Base-by-base conservation (phyloP, 208 protist genomes). In the Trypanosoma brucei region DNA sequence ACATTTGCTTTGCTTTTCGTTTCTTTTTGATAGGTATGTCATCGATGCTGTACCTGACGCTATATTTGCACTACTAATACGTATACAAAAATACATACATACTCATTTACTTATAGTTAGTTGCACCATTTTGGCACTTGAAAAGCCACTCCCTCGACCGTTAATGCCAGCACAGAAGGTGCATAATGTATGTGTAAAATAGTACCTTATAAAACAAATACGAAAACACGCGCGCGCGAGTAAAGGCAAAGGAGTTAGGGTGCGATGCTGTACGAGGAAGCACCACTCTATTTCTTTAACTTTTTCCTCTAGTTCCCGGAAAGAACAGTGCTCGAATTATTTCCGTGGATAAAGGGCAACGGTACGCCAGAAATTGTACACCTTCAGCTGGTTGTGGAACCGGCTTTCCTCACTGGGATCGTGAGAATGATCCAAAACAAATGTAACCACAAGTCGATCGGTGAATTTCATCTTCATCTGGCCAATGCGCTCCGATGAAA, bases 381-480 rank as follows among this genome's bases (percentile, higher is more conserved):
- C 1, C 65, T 77, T 65, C n/a, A 90, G 63, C 13, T 66, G 39
- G 3, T 8, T 0, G 68, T 90, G 78, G 34, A 86, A 60, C 11
- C 48, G 54, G 44, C 63, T 39, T 71, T 75, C 67, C 11, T 62
- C 61, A 5, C 45, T 45, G 13, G 55, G 45, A 65, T 72, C 59
- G n/a, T 65, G 62, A 45, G 59, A 71, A 37, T 65, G 45, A 52
- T 45, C 53, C 45, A 62, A 44, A 2, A 55, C 33, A 33, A 69
- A 69, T 35, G 55, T 62, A 14, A 44, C 48, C 4, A 45, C 31
- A 33, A 68, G 55, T 9, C 55, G 34, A 42, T 70, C 57, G 6
- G 45, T 80, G 35, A 86, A 70, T 40, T 82, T 70, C 63, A 90
- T 86, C n/a, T 73, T 75, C n/a, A 92, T 11, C 54, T 80, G 68